phyloP scores from a whole-genome alignment of 2,329 filamentous ascomycete species.

The Colletotrichum sp. region DNA sequence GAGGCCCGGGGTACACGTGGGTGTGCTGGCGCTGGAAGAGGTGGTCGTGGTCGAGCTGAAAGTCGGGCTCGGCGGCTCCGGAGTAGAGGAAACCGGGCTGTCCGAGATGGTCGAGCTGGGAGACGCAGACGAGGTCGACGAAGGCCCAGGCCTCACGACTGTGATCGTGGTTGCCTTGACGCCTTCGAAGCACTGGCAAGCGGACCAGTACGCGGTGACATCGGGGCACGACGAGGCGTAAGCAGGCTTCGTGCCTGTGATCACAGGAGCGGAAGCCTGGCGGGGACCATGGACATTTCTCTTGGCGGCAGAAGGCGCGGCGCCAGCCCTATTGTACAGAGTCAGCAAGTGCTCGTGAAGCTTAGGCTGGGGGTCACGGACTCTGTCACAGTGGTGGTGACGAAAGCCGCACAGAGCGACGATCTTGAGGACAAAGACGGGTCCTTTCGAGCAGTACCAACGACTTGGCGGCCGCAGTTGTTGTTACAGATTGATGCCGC shows the following conservation, averaged over 20 bases:
- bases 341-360: background rate
- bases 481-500: conserved; percentile 13
- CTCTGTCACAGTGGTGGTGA: background rate
- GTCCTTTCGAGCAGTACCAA: background rate
- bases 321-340: background rate
- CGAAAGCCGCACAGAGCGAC: conserved; percentile 10
- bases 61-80: background rate
- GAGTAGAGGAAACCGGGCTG: background rate
- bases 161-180: conserved; percentile 18
- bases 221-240: conserved; percentile 23
- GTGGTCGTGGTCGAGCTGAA: background rate
- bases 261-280: background rate
- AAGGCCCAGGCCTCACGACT: background rate
- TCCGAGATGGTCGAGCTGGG: background rate
- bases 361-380: background rate
- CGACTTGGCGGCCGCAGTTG: conserved; percentile 15
- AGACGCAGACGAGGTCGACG: background rate
- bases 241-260: conserved; percentile 10
- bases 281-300: conserved; percentile 4
- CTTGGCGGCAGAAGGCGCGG: background rate
- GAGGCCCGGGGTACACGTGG: conserved; percentile 7
- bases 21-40: background rate
- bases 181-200: conserved; percentile 24
- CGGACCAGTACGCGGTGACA: conserved; percentile 19
- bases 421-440: background rate